Conservation (phyloP, 2,329 filamentous ascomycete genomes). For the Colletotrichum paranaense region DNA sequence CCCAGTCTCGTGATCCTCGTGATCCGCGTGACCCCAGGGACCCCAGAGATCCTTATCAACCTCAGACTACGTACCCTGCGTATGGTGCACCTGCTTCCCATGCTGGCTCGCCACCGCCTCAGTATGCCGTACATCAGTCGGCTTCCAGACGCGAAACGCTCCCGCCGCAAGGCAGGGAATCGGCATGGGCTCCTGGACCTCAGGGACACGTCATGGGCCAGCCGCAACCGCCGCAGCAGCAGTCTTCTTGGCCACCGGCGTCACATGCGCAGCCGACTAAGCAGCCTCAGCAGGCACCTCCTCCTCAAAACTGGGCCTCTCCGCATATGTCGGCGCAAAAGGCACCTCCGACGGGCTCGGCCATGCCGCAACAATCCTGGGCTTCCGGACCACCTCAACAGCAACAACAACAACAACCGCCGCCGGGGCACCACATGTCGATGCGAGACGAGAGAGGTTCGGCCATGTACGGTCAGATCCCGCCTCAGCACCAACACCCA, state of each 20-base stretch:
- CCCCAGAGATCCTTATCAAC: conserved; percentile 52
- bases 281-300: conserved; percentile 39
- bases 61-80: conserved; percentile 55
- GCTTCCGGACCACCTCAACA: conserved; percentile 39
- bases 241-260: conserved; percentile 46
- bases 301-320: conserved; percentile 48
- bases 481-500: conserved; percentile 46
- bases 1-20: conserved; percentile 42
- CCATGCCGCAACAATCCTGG: conserved; percentile 49
- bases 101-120: conserved; percentile 64
- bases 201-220: conserved; percentile 40
- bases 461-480: conserved; percentile 46
- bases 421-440: conserved; percentile 34
- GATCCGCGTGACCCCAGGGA: not conserved
- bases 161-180: conserved; percentile 47
- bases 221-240: conserved; percentile 43
- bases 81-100: conserved; percentile 53
- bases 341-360: conserved; percentile 46
- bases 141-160: conserved; percentile 56
- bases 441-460: conserved; percentile 53
- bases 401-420: conserved; percentile 37
- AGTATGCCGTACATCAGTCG: conserved; percentile 63
- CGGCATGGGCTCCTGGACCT: conserved; percentile 45
- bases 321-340: conserved; percentile 51
- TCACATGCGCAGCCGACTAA: conserved; percentile 48